Base-by-base conservation (phyloP, 768 basidiomycete species). In the Gloeophyllum trabeum region DNA sequence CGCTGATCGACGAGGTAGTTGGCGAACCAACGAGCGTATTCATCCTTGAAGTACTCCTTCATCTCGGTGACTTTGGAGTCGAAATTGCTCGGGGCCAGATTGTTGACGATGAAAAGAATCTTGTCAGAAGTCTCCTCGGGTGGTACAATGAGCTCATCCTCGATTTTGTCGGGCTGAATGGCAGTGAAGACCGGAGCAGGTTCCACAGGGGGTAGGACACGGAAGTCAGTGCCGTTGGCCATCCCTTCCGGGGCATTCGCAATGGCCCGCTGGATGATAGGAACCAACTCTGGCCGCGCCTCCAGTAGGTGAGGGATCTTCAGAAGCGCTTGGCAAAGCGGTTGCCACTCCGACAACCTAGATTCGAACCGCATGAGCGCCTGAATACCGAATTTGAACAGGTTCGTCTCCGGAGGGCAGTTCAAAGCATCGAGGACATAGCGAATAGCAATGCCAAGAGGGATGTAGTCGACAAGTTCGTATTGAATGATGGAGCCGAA, bases 101-200 rank as follows among this genome's bases (percentile, higher is more conserved):
- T 98, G 66, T 99, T 99, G 62, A 99, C 80, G 53, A 97, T 94
- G 70, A 99, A 99, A 37, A 98, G 68, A 49, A 99, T 91, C 46
- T 79, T 82, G 68, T 99, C 96, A 22, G 89, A 89, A 26, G 83
- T 61, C 51, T 89, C 89, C 59, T 96, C 89, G 3, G 83, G 74
- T 3, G 96, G 96, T 41, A 68, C 59, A 35, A 73, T 68, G 14
- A 81, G 67, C 36, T 76, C 76, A 10, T 68, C 66, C n/a, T 79
- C 75, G 32, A 82, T 57, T 6, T 54, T 50, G 53, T 91, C 88
- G 7, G 84, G 77, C 46, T 75, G 79, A 35, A 94, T 86, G 23
- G 92, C 71, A 4, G 69, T 79, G 64, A 96, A 96, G 20, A 79
- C 69, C 2, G 74, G 71, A 6, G 66, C 55, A 0, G 66, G 58